Conservation (phyloP, 2,329 filamentous ascomycete genomes). For the Furcasterigmium sp. region DNA sequence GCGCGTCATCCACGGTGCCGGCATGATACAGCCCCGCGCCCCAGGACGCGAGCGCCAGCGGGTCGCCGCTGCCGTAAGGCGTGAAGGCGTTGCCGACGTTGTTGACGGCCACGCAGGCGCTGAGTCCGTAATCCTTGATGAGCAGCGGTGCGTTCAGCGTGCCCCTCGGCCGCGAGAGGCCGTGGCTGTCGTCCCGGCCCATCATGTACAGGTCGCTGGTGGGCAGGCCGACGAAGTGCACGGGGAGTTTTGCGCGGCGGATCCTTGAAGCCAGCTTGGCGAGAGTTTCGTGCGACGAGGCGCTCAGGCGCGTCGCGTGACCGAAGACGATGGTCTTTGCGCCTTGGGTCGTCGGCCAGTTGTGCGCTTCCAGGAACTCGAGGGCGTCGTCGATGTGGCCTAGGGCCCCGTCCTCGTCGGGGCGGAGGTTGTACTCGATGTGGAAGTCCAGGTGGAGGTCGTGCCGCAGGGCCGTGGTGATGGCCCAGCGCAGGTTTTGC, state of each 20-base stretch:
- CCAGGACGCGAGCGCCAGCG: slow-evolving; percentile 55
- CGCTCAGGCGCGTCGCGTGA: slow-evolving; percentile 63
- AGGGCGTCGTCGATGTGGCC: slow-evolving; percentile 51
- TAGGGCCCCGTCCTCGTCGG: slow-evolving; percentile 25
- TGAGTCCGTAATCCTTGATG: slow-evolving; percentile 51
- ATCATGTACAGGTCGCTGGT: slow-evolving; percentile 73
- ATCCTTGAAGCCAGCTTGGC: slow-evolving; percentile 40
- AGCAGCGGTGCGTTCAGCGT: slow-evolving; percentile 58
- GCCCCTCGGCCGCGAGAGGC: slow-evolving; percentile 38
- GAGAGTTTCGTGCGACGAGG: slow-evolving; percentile 48
- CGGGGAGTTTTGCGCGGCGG: slow-evolving; percentile 40
- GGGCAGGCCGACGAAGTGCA: slow-evolving; percentile 64
- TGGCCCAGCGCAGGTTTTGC: slow-evolving; percentile 59
- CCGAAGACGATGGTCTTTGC: slow-evolving; percentile 53
- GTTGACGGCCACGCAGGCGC: slow-evolving; percentile 60
- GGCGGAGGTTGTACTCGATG: slow-evolving; percentile 63
- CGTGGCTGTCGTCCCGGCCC: slow-evolving; percentile 31
- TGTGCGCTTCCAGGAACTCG: slow-evolving; percentile 36
- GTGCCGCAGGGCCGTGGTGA: slow-evolving; percentile 44
- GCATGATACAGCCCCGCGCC: slow-evolving; percentile 64
- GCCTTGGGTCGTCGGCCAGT: slow-evolving; percentile 40
- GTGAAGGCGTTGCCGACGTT: slow-evolving; percentile 74
- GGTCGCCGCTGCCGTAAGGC: slow-evolving; percentile 63
- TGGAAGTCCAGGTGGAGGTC: slow-evolving; percentile 63
- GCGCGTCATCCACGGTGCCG: slow-evolving; percentile 53